These are phyloP conservation scores for Flaveria brownii DNA, from an alignment of 129 eudicot species.

Conservation along the genomic window DNA sequence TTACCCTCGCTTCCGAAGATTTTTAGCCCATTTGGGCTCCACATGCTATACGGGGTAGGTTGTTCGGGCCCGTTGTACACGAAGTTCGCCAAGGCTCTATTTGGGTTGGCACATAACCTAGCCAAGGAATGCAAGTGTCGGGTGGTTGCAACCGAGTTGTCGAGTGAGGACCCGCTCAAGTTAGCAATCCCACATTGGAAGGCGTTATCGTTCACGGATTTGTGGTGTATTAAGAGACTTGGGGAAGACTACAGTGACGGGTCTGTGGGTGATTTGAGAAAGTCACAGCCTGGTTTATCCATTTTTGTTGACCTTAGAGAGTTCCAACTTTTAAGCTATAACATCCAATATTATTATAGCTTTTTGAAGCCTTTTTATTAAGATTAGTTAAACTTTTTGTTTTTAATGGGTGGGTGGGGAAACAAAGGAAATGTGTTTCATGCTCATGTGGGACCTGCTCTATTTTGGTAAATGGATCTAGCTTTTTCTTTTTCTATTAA, in stretches of 20 bases:
- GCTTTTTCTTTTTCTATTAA: constrained; percentile 6
- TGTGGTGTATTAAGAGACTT: constrained; percentile 94
- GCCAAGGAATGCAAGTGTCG: constrained; percentile 72
- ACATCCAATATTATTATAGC: constrained; percentile 20
- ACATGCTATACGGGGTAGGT: constrained; percentile 82
- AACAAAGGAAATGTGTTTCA: constrained; percentile 29
- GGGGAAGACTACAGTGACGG: constrained; percentile 93
- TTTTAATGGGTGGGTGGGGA: constrained; percentile 42
- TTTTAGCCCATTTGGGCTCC: constrained; percentile 91
- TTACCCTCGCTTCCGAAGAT: constrained; percentile 83
- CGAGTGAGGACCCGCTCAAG: constrained; percentile 73
- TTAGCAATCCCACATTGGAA: constrained; percentile 91
- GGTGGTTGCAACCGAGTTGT: constrained; percentile 92
- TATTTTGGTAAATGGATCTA: constrained; percentile 37
- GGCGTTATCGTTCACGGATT: constrained; percentile 72
- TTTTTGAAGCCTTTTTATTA: constrained; percentile 28
- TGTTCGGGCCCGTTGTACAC: constrained; percentile 81
- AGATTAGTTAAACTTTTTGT: constrained; percentile 17
- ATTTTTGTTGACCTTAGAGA: constrained; percentile 99
- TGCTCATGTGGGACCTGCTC: constrained; percentile 24
- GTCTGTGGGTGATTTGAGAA: constrained; percentile 93
- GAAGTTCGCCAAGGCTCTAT: constrained; percentile 44
- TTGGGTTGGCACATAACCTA: constrained; percentile 75
- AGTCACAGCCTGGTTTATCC: constrained; percentile 80
- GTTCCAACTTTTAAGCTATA: constrained; percentile 40